phyloP scores from a whole-genome alignment of 352 stramenopile species.

The Globisporangium iwayamae region DNA sequence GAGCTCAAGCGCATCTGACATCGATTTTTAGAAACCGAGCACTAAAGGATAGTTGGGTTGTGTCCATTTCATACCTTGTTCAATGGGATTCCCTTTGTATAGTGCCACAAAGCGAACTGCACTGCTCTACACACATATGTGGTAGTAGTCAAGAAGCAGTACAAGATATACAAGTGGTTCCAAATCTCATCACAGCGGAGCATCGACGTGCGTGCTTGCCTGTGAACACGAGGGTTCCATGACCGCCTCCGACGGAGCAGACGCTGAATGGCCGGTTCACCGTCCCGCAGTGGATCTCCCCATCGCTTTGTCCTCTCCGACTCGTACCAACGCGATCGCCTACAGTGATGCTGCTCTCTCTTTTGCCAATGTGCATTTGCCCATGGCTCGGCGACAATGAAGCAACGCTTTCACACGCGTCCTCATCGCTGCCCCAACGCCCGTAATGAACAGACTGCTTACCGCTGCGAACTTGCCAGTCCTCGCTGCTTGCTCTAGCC shows the following conservation, averaged over 20 bases:
- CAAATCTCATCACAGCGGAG: not conserved
- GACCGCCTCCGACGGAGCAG: conserved; percentile 22
- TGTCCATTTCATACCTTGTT: conserved; percentile 5
- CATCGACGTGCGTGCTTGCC: conserved; percentile 25
- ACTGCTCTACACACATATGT: conserved; percentile 29
- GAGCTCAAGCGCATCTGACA: conserved; percentile 1
- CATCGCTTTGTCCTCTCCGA: conserved; percentile 30
- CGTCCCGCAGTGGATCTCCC: conserved; percentile 18
- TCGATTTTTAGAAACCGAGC: not conserved
- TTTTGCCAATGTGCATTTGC: not conserved
- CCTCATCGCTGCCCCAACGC: not conserved
- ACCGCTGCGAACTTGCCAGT: not conserved
- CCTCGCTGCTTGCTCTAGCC: not conserved
- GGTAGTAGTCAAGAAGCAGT: not conserved
- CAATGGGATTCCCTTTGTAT: conserved; percentile 8
- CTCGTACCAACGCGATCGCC: conserved; percentile 5
- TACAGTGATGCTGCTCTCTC: not conserved
- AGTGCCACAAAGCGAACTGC: conserved; percentile 27
- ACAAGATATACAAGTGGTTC: not conserved
- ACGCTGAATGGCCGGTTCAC: conserved; percentile 38
- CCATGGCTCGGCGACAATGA: not conserved
- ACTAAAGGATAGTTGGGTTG: not conserved
- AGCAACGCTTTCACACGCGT: not conserved
- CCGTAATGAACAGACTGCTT: not conserved
- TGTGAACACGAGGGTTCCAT: conserved; percentile 29